Conservation (phyloP, 148 eudicot genomes). For the Rheum nobile region DNA sequence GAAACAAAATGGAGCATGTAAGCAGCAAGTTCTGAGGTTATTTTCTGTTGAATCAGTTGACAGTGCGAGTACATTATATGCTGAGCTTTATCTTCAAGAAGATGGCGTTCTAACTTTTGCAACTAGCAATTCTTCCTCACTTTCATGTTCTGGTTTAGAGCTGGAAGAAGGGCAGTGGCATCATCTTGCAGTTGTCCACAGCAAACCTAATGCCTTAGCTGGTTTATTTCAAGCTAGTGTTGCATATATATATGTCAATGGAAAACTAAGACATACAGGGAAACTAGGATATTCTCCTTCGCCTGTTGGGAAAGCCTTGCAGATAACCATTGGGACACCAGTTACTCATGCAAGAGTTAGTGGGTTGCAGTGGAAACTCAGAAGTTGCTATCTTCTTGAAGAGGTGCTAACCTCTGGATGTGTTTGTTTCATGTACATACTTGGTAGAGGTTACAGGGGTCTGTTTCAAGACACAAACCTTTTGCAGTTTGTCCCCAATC, state of each 20-base stretch:
- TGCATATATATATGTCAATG: conserved; percentile 88
- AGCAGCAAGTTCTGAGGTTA: conserved; percentile 55
- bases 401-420: conserved; percentile 89
- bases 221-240: conserved; percentile 97
- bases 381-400: conserved; percentile 93
- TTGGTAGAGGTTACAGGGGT: conserved; percentile 98
- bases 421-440: conserved; percentile 93
- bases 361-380: conserved; percentile 82
- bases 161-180: conserved; percentile 96
- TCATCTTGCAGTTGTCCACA: conserved; percentile 96
- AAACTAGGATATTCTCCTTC: conserved; percentile 98
- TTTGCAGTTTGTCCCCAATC: conserved; percentile 82
- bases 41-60: conserved; percentile 88
- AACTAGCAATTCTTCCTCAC: conserved; percentile 77
- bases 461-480: conserved; percentile 91
- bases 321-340: conserved; percentile 90
- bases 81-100: conserved; percentile 86
- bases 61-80: conserved; percentile 59
- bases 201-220: conserved; percentile 99
- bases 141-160: conserved; percentile 81
- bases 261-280: conserved; percentile 86
- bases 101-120: conserved; percentile 87
- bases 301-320: conserved; percentile 85
- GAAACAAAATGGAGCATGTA: conserved; percentile 35
- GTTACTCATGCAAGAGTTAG: conserved; percentile 55